Base-by-base conservation (phyloP, 768 basidiomycete genomes). In the Tulasnella sp. region DNA sequence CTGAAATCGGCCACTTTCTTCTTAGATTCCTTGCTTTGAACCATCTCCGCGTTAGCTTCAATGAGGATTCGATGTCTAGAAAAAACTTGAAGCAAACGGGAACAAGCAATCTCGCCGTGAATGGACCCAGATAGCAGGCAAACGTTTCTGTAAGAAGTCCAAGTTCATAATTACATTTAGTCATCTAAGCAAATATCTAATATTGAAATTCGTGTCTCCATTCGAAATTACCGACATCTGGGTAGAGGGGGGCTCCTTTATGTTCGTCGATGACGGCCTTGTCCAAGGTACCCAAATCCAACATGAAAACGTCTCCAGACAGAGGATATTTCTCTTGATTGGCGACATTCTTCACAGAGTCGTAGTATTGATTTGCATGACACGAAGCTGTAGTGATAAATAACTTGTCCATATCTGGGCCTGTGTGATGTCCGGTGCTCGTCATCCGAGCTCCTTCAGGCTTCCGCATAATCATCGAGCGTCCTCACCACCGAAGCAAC, bases 1-100 rank as follows among this genome's bases (percentile, higher is more conserved):
- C 88, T 85, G 76, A 98, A 97, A 79, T 98, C 95, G 62, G 90
- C 90, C 1, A 86, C 88, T 78, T 92, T 94, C 77, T 89, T 95
- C 78, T 87, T 89, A 81, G 92, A 94, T 80, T 91, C 95, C 5
- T 88, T 82, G 75, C 87, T 90, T 81, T 95, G 95, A 16, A 94
- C 94, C 94, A 97, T 87, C n/a, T 19, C 26, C 5, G 34, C 29
- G 35, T 22, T 62, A 17, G 32, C 0, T 22, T 59, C 5, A 12
- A 11, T 22, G 52, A 52, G 52, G 52, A 12, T 59, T 12, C 26
- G 2, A 1, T 9, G 47, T 11, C 5, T 19, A 29, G 32, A 29
- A 12, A 59, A 59, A 59, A 59, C 52, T 59, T 59, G 52, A 32
- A 59, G 32, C 52, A 59, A 59, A 59, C 32, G 9, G 16, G 26